phyloP scores from a whole-genome alignment of 805 yeast genomes.

The Ogataea henricii region DNA sequence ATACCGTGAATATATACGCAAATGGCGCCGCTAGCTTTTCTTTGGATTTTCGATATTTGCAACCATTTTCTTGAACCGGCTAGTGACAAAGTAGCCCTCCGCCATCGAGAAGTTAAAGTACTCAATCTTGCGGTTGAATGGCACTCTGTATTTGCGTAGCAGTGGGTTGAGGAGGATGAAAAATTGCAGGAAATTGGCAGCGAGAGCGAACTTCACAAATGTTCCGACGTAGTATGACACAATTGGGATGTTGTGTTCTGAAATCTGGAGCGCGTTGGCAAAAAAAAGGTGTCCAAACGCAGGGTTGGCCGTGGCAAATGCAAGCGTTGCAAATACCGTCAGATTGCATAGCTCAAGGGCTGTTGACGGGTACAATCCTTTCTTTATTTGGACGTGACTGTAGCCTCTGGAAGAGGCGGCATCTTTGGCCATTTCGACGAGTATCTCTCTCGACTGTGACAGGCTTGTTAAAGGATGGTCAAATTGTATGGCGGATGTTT shows the following conservation, averaged over 20 bases:
- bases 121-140: slow-evolving; percentile 45
- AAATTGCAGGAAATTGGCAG: slow-evolving; percentile 57
- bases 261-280: slow-evolving; percentile 7
- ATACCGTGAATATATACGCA: neutral
- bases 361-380: slow-evolving; percentile 43
- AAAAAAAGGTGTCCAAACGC: slow-evolving; percentile 5
- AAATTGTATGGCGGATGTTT: slow-evolving; percentile 44
- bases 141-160: slow-evolving; percentile 61
- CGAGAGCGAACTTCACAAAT: slow-evolving; percentile 29
- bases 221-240: slow-evolving; percentile 12
- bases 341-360: slow-evolving; percentile 26
- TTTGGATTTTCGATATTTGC: slow-evolving; percentile 20
- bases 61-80: slow-evolving; percentile 40
- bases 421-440: slow-evolving; percentile 73
- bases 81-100: slow-evolving; percentile 61
- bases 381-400: slow-evolving; percentile 55
- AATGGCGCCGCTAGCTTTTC: slow-evolving; percentile 1
- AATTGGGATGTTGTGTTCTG: slow-evolving; percentile 8
- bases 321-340: slow-evolving; percentile 4
- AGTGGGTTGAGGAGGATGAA: slow-evolving; percentile 48
- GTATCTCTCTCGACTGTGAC: slow-evolving; percentile 51
- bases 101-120: slow-evolving; percentile 57
- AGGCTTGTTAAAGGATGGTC: slow-evolving; percentile 49
- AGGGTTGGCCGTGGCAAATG: slow-evolving; percentile 16
- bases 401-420: slow-evolving; percentile 66